Base-by-base conservation (phyloP, 2,329 filamentous ascomycete species). In the Fonsecaea monophora region DNA sequence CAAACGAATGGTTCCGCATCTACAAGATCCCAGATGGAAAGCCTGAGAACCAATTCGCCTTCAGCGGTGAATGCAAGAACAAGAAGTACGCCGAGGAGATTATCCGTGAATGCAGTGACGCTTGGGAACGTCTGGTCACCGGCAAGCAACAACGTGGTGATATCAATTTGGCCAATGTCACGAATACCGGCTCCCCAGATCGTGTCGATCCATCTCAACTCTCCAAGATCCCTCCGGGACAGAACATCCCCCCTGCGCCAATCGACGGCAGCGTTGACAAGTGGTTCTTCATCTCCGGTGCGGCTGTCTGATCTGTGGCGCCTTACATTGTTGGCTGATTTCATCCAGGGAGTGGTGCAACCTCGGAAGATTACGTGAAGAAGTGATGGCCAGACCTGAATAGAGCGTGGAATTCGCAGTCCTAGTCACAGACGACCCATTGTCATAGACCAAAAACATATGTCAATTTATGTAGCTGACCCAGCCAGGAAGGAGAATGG, bases 21-120 rank as follows among this genome's bases (percentile, higher is more conserved):
- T 99, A 99, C 91, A 99, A 99, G 88, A 99, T 99, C 83, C 95
- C 95, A 79, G 95, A 99, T 80, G 95, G 95, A 87, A 99, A 99
- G 93, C 94, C 94, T 77, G 95, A 99, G 91, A 99, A 99, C 89
- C 95, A 98, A 86, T 99, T 99, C 79, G 95, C 95, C 77, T 99
- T 99, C 87, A 97, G 94, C 68, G 95, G 95, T 85, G 95, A 99
- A 87, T 98, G 94, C 92, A 99, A 99, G 91, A 99, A 99, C 90
- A 96, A 94, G 89, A 92, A 91, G 91, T 97, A 98, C 82, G 95
- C 95, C 80, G 90, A 91, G 81, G 95, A 99, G 72, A 92, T 99
- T 77, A 89, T 99, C 79, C 92, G 90, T 74, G 95, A 99, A 87
- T 98, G 95, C 81, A 88, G 88, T 75, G 95, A 98, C 84, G 94